Base-by-base conservation (phyloP, 164 flowering plant genomes). In the Buxus sempervirens region DNA sequence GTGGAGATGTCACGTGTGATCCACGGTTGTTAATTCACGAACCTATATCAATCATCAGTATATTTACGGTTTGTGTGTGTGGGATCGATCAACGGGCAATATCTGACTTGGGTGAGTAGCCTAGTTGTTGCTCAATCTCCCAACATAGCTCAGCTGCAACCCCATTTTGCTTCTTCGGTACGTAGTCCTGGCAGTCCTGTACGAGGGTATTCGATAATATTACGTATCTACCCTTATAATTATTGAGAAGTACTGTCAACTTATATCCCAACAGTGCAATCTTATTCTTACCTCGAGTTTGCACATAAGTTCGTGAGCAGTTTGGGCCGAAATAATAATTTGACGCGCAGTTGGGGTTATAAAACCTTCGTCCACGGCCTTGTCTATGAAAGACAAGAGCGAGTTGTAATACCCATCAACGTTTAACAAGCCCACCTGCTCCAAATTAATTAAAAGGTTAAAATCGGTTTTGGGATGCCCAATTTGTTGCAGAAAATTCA, bases 361-460 rank as follows among this genome's bases (percentile, higher is more conserved):
- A 83, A 90, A 90, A 0, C 96, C 96, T 72, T 90, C 96, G 45
- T 88, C 93, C 12, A 88, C 93, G 0, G 93, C 96, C 56, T 85
- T 84, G 85, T 90, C 96, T 58, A 90, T 85, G 83, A 90, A 90
- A 19, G 82, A 78, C 53, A 90, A 63, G 0, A 90, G 79, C 20
- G 91, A 84, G 62, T 90, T 83, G 85, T 90, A 90, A 74, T 85
- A 88, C 1, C 96, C 96, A 73, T 90, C 96, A 3, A 90, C 96
- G 66, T 90, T 90, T 73, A 90, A 70, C 73, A 90, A 64, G 9
- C 96, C 96, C 72, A 90, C 96, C 93, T 83, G 75, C 58, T 32
- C 45, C 27, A 19, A 48, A 58, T 23, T 32, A 57, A 5, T 18
- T 55, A 7, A 3, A 32, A 32, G 38, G 38, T 32, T 32, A 7